phyloP scores from a whole-genome alignment of 768 basidiomycete species.

The Mrakia hoshinonis region DNA sequence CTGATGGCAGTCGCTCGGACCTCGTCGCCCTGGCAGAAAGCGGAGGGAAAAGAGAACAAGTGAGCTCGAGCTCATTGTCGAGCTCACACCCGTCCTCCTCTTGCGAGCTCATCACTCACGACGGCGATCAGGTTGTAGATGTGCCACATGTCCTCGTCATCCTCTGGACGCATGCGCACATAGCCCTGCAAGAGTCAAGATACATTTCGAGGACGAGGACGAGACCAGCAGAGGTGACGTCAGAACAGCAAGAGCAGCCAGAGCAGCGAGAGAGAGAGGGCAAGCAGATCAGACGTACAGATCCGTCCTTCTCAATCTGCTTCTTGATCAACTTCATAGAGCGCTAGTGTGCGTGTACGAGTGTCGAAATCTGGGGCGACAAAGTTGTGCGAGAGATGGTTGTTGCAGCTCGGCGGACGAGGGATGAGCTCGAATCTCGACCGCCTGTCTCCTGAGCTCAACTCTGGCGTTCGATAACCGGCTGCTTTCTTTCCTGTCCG shows the following conservation, averaged over 20 bases:
- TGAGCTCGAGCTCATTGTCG: constrained; percentile 3
- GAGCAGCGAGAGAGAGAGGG: not conserved
- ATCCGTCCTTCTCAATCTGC: constrained; percentile 71
- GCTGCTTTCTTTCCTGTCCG: too few species aligned
- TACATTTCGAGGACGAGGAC: too few species aligned
- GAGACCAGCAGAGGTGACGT: constrained; percentile 12
- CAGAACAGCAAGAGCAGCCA: not conserved
- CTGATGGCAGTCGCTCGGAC: constrained; percentile 79
- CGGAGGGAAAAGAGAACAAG: not conserved
- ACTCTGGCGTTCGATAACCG: too few species aligned
- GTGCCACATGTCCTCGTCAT: constrained; percentile 99
- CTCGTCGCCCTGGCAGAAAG: constrained; percentile 53
- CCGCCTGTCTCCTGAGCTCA: too few species aligned
- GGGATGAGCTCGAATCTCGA: too few species aligned
- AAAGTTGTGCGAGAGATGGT: too few species aligned
- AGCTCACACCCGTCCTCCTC: not conserved
- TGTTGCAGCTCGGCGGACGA: too few species aligned
- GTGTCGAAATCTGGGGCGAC: too few species aligned
- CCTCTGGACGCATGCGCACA: constrained; percentile 89
- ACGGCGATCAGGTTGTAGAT: constrained; percentile 90
- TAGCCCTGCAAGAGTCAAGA: constrained; percentile 67
- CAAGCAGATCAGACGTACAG: constrained; percentile 50
- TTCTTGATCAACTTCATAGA: constrained; percentile 80
- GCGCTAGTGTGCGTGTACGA: constrained; percentile 6
- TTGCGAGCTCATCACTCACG: constrained; percentile 38